Evolutionary conservation across 78 protist genomes (phyloP).

Genomic region (Chrysochromulina tobinii): DNA sequence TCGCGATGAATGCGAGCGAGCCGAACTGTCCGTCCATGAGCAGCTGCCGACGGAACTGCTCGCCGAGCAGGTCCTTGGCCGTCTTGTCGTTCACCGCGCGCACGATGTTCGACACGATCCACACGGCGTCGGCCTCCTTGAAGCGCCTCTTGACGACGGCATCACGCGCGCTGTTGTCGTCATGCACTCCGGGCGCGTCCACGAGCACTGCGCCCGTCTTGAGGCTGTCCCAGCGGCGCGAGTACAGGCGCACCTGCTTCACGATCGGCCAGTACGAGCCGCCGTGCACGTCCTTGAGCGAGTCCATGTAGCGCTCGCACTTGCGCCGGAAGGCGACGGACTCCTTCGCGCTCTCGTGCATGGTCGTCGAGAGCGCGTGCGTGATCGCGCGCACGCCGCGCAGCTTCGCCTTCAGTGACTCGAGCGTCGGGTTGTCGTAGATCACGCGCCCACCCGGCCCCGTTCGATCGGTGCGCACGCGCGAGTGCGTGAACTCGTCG

Average conservation of each 20-base stretch:
- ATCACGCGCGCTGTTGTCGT: constrained; percentile 12
- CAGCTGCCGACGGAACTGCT: constrained; percentile 30
- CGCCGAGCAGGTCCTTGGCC: constrained; percentile 31
- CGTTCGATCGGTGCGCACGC: neutral
- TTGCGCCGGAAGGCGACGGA: neutral
- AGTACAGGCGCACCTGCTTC: neutral
- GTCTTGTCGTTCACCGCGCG: constrained; percentile 25
- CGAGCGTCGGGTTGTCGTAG: neutral
- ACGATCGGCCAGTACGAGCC: constrained; percentile 25
- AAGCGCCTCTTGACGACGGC: neutral
- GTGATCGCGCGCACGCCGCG: neutral
- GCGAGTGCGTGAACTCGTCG: neutral
- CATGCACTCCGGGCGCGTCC: constrained; percentile 21
- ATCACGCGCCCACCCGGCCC: neutral
- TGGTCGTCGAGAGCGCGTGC: neutral
- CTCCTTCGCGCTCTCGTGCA: neutral
- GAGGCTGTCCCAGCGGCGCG: neutral
- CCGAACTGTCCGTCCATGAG: constrained; percentile 40
- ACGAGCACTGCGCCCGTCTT: neutral
- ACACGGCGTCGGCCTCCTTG: neutral
- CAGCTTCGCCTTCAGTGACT: neutral
- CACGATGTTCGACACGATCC: constrained; percentile 1
- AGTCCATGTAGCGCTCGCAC: constrained; percentile 25
- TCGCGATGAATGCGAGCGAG: constrained; percentile 23
- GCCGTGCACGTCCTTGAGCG: neutral